Evolutionary conservation across 1,284 basidiomycete genomes (phyloP).

Genomic region (Irpex sp.): DNA sequence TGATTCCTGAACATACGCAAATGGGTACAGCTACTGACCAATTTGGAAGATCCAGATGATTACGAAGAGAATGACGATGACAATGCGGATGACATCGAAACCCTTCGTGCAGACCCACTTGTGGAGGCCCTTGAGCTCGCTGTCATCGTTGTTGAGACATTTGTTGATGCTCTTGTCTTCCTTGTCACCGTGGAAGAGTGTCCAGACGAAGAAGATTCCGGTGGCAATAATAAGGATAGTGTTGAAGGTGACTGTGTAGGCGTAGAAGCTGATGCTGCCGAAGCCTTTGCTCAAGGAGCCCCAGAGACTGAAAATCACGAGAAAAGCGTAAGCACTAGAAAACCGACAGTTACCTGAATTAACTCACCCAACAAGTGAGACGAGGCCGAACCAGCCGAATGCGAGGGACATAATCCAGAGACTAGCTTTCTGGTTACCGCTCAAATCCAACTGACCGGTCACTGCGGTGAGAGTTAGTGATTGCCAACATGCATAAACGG

Average conservation of each 20-base stretch:
- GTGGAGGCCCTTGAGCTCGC: slow-evolving; percentile 24
- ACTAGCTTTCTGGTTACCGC: slow-evolving; percentile 36
- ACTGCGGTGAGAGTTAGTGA: slow-evolving; percentile 10
- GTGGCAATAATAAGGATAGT: slow-evolving; percentile 45
- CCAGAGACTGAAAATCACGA: slow-evolving; percentile 27
- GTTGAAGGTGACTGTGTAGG: slow-evolving; percentile 40
- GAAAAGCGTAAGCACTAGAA: too few species aligned
- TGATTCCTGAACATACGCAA: neutral
- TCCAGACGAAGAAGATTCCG: slow-evolving; percentile 40
- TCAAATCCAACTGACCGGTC: slow-evolving; percentile 20
- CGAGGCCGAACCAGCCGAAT: slow-evolving; percentile 43
- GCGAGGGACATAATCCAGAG: slow-evolving; percentile 44
- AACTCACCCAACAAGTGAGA: slow-evolving; percentile 49
- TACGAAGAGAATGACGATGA: slow-evolving; percentile 26
- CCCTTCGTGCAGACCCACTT: slow-evolving; percentile 26
- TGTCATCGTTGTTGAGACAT: slow-evolving; percentile 15
- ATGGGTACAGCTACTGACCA: slow-evolving; percentile 33
- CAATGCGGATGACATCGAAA: slow-evolving; percentile 23
- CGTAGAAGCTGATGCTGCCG: slow-evolving; percentile 43
- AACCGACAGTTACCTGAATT: too few species aligned
- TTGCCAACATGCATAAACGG: neutral
- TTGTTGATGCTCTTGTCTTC: slow-evolving; percentile 13
- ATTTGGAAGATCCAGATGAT: slow-evolving; percentile 46
- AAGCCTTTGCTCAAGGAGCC: slow-evolving; percentile 42
- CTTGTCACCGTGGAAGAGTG: slow-evolving; percentile 22